These are phyloP conservation scores for Paraphaeosphaeria minitans DNA, from an alignment of 2,329 filamentous ascomycete genomes.

Conservation along the genomic window DNA sequence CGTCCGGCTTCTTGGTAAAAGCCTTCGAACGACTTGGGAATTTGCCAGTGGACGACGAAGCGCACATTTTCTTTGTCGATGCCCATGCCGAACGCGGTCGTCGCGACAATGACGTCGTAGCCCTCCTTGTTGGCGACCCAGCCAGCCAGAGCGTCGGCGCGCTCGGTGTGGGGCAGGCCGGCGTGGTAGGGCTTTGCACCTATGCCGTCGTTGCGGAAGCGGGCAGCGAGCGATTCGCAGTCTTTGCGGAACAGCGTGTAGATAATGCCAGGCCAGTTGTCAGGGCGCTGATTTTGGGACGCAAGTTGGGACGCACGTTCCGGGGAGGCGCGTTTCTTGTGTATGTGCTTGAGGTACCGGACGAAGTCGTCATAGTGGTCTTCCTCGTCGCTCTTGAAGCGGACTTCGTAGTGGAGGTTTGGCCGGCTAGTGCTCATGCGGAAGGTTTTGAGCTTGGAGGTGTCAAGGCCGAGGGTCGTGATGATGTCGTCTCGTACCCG, in stretches of 20 bases:
- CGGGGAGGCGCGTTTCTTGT: slow-evolving; percentile 67
- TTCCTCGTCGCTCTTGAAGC: slow-evolving; percentile 77
- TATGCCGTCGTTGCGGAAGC: slow-evolving; percentile 70
- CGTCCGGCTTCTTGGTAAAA: slow-evolving; percentile 96
- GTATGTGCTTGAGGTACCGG: slow-evolving; percentile 74
- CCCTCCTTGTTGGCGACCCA: slow-evolving; percentile 76
- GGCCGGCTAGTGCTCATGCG: slow-evolving; percentile 81
- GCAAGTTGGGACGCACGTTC: slow-evolving; percentile 64
- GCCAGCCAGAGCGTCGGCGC: slow-evolving; percentile 70
- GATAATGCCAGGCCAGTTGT: slow-evolving; percentile 76
- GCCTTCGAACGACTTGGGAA: slow-evolving; percentile 92
- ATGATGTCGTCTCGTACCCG: slow-evolving; percentile 85
- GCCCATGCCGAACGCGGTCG: slow-evolving; percentile 96
- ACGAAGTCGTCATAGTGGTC: slow-evolving; percentile 78
- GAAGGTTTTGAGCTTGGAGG: slow-evolving; percentile 70
- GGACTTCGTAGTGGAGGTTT: slow-evolving; percentile 89
- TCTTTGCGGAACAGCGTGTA: slow-evolving; percentile 78
- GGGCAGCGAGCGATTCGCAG: slow-evolving; percentile 71
- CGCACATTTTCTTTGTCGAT: slow-evolving; percentile 95
- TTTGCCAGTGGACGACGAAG: slow-evolving; percentile 92
- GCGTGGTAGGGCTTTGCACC: slow-evolving; percentile 76
- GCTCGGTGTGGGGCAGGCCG: slow-evolving; percentile 67
- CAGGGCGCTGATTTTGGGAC: slow-evolving; percentile 55
- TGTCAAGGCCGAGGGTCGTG: slow-evolving; percentile 70
- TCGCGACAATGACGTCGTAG: slow-evolving; percentile 92